Conservation (phyloP, 2,329 filamentous ascomycete genomes). For the Phaeoacremonium minimum region DNA sequence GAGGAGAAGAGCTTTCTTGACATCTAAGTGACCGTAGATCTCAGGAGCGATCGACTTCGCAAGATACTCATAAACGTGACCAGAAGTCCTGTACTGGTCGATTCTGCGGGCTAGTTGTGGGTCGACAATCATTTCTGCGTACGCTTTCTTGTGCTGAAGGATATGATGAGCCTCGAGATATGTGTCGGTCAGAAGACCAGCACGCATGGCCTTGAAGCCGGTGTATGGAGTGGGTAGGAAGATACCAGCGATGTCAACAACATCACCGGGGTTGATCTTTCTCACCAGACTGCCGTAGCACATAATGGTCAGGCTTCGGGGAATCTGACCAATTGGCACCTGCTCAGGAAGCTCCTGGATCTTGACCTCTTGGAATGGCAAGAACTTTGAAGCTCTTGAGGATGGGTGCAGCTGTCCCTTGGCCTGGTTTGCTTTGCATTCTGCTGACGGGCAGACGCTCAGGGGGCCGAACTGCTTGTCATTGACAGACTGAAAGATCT, state of each 20-base stretch:
- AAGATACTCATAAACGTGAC: slow-evolving; percentile 92
- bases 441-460: slow-evolving; percentile 80
- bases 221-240: slow-evolving; percentile 97
- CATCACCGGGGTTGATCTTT: slow-evolving; percentile 87
- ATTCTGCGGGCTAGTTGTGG: slow-evolving; percentile 76
- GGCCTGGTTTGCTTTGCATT: slow-evolving; percentile 84
- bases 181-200: slow-evolving; percentile 93
- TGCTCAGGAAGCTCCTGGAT: slow-evolving; percentile 99
- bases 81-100: slow-evolving; percentile 76
- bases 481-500: slow-evolving; percentile 94
- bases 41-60: slow-evolving; percentile 96
- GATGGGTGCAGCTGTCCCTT: slow-evolving; percentile 93
- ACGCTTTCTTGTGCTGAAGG: slow-evolving; percentile 95
- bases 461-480: slow-evolving; percentile 89
- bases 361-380: slow-evolving; percentile 97
- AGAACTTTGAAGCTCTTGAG: slow-evolving; percentile 92
- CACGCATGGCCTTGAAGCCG: slow-evolving; percentile 96
- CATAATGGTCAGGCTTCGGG: slow-evolving; percentile 81
- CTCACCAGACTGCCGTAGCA: slow-evolving; percentile 85
- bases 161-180: slow-evolving; percentile 94
- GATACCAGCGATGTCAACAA: slow-evolving; percentile 90
- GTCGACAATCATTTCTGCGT: slow-evolving; percentile 86
- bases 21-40: slow-evolving; percentile 93
- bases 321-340: slow-evolving; percentile 96
- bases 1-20: slow-evolving; percentile 95